These are phyloP conservation scores for Chaetomium sp. DNA, from an alignment of 2,329 filamentous ascomycete genomes.

Conservation along the genomic window DNA sequence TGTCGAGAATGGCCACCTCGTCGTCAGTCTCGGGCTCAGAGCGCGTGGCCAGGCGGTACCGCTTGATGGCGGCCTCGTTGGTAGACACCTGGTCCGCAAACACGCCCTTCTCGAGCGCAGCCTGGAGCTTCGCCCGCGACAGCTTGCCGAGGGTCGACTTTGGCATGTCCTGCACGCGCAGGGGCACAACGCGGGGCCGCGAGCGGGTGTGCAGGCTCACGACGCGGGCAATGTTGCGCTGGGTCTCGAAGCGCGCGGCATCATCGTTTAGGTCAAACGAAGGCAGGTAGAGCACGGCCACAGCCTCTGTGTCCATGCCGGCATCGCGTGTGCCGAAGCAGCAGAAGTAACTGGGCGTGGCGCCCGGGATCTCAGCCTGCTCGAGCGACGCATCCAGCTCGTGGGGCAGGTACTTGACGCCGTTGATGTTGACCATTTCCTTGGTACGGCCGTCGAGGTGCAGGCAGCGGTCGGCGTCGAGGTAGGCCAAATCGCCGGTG, in stretches of 20 bases:
- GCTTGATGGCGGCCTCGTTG: conserved; percentile 4
- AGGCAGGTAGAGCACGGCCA: conserved; percentile 36
- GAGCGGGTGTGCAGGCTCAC: conserved; percentile 19
- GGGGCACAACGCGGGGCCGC: conserved; percentile 25
- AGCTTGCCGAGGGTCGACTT: conserved; percentile 37
- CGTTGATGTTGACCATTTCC: conserved; percentile 42
- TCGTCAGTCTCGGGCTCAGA: conserved; percentile 2
- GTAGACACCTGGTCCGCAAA: conserved; percentile 15
- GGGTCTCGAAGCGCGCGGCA: conserved; percentile 22
- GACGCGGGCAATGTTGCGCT: conserved; percentile 19
- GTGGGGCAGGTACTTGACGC: conserved; percentile 34
- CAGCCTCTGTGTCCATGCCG: conserved; percentile 30
- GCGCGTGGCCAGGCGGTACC: conserved; percentile 6
- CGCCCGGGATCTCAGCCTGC: conserved; percentile 24
- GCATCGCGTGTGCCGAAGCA: conserved; percentile 10
- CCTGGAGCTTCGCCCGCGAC: conserved; percentile 32
- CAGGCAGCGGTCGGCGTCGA: conserved; percentile 32
- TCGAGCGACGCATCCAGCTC: conserved; percentile 37
- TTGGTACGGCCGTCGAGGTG: conserved; percentile 34
- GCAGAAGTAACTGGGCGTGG: conserved; percentile 4
- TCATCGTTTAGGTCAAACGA: conserved; percentile 23
- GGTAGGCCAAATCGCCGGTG: conserved; percentile 33
- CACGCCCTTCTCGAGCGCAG: conserved; percentile 29
- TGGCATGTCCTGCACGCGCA: conserved; percentile 24
- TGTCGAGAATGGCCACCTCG: conserved; percentile 6